Evolutionary conservation across 257 asterid species (phyloP).

Genomic region (Solanum megistacrolobum): DNA sequence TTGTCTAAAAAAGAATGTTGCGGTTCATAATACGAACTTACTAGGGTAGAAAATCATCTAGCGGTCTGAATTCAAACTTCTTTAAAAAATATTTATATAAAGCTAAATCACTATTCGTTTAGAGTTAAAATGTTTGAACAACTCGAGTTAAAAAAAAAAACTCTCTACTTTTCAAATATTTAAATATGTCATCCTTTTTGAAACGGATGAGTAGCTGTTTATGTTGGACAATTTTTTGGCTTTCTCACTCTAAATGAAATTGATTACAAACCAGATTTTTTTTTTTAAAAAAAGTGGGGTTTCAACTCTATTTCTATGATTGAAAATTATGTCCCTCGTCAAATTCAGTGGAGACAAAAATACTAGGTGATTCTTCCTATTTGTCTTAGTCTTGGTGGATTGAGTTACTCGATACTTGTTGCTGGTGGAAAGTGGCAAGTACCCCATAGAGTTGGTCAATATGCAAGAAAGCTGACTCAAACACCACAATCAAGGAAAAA

Average conservation of each 20-base stretch:
- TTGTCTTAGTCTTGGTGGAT: neutral
- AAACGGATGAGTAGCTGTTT: neutral
- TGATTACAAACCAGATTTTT: neutral
- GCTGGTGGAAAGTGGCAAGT: neutral
- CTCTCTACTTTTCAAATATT: neutral
- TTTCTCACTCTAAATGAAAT: neutral
- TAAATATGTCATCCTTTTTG: neutral
- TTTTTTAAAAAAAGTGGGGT: rapidly evolving
- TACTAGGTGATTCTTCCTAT: neutral
- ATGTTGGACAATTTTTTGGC: neutral
- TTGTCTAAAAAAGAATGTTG: neutral
- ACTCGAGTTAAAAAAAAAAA: neutral
- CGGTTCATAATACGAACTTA: too few species aligned
- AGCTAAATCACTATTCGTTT: neutral
- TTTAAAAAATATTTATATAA: neutral
- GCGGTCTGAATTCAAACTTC: neutral
- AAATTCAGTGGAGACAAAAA: neutral
- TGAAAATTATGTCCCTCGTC: neutral
- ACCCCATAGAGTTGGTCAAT: neutral
- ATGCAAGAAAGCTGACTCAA: rapidly evolving
- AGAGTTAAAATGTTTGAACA: neutral
- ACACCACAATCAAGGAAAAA: neutral
- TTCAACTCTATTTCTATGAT: neutral
- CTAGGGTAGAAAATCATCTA: neutral
- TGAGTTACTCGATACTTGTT: neutral